Percentiles rank a stretch among this genome's conserved stretches.
These are phyloP conservation scores for Corallochytrium limacisporum DNA, from an alignment of 78 protist species.

Conservation along the genomic window DNA sequence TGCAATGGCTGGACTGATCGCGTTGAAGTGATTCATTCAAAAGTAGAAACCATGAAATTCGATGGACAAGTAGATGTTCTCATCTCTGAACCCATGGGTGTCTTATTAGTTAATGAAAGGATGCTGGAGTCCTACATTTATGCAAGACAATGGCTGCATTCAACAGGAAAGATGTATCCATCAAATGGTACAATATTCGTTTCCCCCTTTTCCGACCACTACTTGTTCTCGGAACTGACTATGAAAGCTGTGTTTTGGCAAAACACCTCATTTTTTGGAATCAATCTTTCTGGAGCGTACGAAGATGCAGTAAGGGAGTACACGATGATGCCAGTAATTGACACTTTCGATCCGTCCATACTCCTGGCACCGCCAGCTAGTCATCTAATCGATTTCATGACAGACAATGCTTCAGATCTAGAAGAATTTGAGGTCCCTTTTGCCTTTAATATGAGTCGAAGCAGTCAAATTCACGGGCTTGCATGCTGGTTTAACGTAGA, in stretches of 20 bases:
- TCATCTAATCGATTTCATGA: not conserved
- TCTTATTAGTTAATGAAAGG: constrained; percentile 40
- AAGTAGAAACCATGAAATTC: constrained; percentile 29
- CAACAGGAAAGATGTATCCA: constrained; percentile 53
- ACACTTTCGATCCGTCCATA: not conserved
- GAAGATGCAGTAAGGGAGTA: not conserved
- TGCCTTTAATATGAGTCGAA: not conserved
- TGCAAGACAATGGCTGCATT: not conserved
- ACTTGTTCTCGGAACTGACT: constrained; percentile 7
- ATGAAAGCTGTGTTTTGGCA: constrained; percentile 7
- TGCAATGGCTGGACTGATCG: constrained; percentile 26
- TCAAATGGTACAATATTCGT: constrained; percentile 19
- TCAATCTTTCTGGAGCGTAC: constrained; percentile 4
- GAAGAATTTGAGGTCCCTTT: not conserved
- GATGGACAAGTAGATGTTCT: constrained; percentile 36
- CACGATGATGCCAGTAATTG: constrained; percentile 30
- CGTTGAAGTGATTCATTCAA: constrained; percentile 19
- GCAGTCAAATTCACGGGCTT: constrained; percentile 9
- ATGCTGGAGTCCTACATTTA: constrained; percentile 23
- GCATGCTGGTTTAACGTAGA: constrained; percentile 27
- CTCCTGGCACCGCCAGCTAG: not conserved
- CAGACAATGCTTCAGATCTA: not conserved
- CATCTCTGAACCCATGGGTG: constrained; percentile 65
- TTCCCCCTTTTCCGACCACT: constrained; percentile 43
- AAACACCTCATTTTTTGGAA: constrained; percentile 5